Evolutionary conservation across 768 basidiomycete species (phyloP), one percentile per base, ranked within the genome.

Genomic region (Serendipita indica): DNA sequence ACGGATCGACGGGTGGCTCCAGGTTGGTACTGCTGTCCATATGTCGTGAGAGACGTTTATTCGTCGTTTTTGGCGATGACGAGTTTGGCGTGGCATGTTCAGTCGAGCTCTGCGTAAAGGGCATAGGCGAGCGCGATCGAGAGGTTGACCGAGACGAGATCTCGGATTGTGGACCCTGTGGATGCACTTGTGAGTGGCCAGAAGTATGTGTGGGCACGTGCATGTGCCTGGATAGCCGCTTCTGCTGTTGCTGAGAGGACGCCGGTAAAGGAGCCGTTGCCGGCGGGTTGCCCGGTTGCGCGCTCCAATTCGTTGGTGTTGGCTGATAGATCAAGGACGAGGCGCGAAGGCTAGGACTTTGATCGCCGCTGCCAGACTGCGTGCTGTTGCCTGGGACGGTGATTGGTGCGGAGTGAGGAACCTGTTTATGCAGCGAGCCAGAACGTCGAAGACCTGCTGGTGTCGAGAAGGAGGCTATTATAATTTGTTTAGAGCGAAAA

Each of bases 101-200:
- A 3, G 78, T 72, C 22, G 61, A 14, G 28, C 56, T 18, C 56
- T 84, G 81, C 3, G 81, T 77, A 63, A 85, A 85, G 68, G 91
- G 91, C 57, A 96, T 76, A 1, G 92, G 93, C 0, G 96, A 97
- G 39, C 92, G 81, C 3, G 94, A 98, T 45, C 93, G 84, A 58
- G 94, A 97, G 18, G 87, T 91, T 6, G 92, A 96, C 33, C 94
- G 86, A 20, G 94, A 98, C 67, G 84, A 88, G 63, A 85, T 82
- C 30, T 80, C 82, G 58, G 89, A 90, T 58, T 74, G 81, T 52
- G 80, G 73, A 18, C 82, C 76, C 27, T 46, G 45, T 13, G 45
- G 45, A 27, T 46, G 12, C 13, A 10, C 25, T 16, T 12, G 45
- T 12, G 25, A 13, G 25, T 46, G 12, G 22, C 35, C 35, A n/a